Evolutionary conservation across 1,284 basidiomycete species (phyloP), one percentile per base, ranked within the genome.

Genomic region (Marasmius oreades): DNA sequence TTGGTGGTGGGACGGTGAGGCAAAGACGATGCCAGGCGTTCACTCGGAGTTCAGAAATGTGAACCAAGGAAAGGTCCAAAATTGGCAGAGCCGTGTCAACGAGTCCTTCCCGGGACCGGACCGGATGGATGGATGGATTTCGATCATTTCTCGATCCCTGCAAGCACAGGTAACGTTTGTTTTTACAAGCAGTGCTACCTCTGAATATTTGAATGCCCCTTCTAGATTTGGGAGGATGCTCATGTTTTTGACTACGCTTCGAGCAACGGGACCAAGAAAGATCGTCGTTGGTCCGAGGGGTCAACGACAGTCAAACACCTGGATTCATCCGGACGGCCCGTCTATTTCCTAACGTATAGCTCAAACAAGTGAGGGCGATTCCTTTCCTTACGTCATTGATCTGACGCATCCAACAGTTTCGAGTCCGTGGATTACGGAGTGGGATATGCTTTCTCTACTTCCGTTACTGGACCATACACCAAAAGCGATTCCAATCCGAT

Each of bases 401-500:
- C 46, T 28, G 42, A 33, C 7, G 18, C 16, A 8, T 28, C 33
- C 11, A 4, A 36, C 23, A 55, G 54, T 36, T 55, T 20, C 46
- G 54, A 55, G 23, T 50, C 45, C 34, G 31, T 42, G 11, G 47
- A 55, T n/a, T 55, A 55, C 34, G 54, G 54, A 24, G 54, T 55
- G 3, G 54, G 54, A 23, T 55, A 55, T 45, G 54, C 54, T n/a
- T 55, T 34, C 34, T 31, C 54, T 6, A 33, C 45, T 23, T 18
- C n/a, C 22, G 45, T 37, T 8, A 26, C 34, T 22, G 54, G 54
- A 16, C 54, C 54, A 18, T 55, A 55, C 45, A n/a, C 36, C 18
- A 55, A 55, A 36, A 55, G 54, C 31, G 31, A 48, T 18, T 55
- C 54, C 23, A 55, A 55, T 24, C 54, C 54, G 18, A 55, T 55